Base-by-base conservation (phyloP, 1,139 yeast genomes). In the Sugiyamaella pinicola region DNA sequence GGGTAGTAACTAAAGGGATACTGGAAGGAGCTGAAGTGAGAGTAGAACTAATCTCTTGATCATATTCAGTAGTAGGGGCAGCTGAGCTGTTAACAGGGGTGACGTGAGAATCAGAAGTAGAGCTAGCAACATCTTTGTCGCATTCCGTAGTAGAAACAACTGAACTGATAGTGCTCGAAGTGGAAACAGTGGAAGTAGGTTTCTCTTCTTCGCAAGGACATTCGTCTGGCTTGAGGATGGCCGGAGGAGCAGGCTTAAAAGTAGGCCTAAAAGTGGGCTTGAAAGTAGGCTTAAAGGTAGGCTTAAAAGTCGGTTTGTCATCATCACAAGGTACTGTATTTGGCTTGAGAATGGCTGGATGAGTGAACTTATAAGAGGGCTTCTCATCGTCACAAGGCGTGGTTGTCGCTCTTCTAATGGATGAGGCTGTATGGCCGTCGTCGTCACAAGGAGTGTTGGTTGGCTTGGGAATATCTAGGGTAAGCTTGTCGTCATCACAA, bases 401-500 rank as follows among this genome's bases (percentile, higher is more conserved):
- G 13, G 35, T 7, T 3, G 13, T 31, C 8, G 28, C 8, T 24
- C 28, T 24, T 9, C 9, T 24, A 9, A 24, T 24, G 28, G 9
- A 6, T 6, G 28, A 9, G 9, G 28, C 9, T 6, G 28, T 24
- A 24, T 24, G 28, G 8, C 9, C 13, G 22, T 34, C 38, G 21
- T 34, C 38, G 13, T 34, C 38, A 13, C 41, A 38, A 19, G 46
- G 37, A 29, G 29, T 38, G 12, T 8, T n/a, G 13, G 28, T n/a
- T 7, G 17, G 34, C 33, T 40, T 41, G 15, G 26, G 15, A 12
- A 41, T 13, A 15, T 9, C 34, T 2, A 19, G 9, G 18, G 49
- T 34, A 12, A 38, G 17, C 2, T 38, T 42, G 17, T 34, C 22
- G 9, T 44, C 48, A 8, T 44, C 48, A n/a, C 48, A 44, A 31